These are phyloP conservation scores for Lentinula raphanica DNA, from an alignment of 768 basidiomycete genomes.

Conservation along the genomic window DNA sequence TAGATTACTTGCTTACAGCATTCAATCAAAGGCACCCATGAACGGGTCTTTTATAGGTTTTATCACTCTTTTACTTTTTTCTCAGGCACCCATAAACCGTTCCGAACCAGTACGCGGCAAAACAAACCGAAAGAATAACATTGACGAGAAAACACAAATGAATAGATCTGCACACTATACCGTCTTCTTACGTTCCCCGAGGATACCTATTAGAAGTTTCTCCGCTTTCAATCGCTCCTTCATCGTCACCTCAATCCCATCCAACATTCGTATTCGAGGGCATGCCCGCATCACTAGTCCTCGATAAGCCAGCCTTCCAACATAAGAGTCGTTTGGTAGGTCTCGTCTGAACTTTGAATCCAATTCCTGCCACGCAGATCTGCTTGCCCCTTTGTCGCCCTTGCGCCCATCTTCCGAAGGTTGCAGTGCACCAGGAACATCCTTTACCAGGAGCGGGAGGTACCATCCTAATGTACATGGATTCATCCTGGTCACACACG, in stretches of 20 bases:
- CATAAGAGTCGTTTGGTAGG: slow-evolving; percentile 84
- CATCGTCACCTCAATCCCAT: slow-evolving; percentile 78
- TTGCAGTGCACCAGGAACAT: slow-evolving; percentile 61
- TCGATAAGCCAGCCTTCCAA: slow-evolving; percentile 83
- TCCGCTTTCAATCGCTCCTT: slow-evolving; percentile 85
- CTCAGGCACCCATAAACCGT: neutral
- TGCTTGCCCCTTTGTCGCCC: slow-evolving; percentile 19
- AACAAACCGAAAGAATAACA: slow-evolving; percentile 6
- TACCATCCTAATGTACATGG: slow-evolving; percentile 97
- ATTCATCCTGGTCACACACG: slow-evolving; percentile 62
- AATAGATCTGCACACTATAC: slow-evolving; percentile 1
- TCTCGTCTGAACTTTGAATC: slow-evolving; percentile 86
- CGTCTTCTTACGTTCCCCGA: slow-evolving; percentile 31
- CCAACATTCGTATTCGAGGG: slow-evolving; percentile 60
- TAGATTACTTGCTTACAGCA: slow-evolving; percentile 9
- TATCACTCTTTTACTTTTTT: no score
- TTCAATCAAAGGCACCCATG: neutral
- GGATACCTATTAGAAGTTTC: slow-evolving; percentile 55
- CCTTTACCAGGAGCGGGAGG: slow-evolving; percentile 75
- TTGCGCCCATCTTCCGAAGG: slow-evolving; percentile 41
- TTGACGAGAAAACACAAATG: neutral
- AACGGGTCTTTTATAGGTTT: neutral
- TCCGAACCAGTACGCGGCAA: neutral
- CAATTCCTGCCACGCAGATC: slow-evolving; percentile 61
- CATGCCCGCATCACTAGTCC: slow-evolving; percentile 83